These are phyloP conservation scores for Cladosporium velox DNA, from an alignment of 2,329 filamentous ascomycete species.

Conservation along the genomic window DNA sequence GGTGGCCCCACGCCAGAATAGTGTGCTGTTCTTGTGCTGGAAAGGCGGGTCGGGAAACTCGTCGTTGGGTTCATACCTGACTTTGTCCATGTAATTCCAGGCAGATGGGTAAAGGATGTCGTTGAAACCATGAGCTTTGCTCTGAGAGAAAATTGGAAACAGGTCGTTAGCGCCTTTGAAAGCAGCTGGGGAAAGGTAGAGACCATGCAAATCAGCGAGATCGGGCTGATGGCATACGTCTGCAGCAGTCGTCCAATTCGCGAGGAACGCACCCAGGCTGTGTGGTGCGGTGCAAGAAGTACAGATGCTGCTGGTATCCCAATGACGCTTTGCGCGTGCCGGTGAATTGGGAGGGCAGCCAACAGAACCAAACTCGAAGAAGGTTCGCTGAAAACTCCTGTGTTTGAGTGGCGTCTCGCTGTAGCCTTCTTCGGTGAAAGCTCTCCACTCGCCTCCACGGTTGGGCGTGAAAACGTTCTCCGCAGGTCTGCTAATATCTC, in stretches of 20 bases:
- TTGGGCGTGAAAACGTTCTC: constrained; percentile 40
- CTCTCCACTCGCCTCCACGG: constrained; percentile 43
- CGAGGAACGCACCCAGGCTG: constrained; percentile 66
- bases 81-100: constrained; percentile 64
- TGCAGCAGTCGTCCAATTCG: constrained; percentile 64
- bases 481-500: constrained; percentile 25
- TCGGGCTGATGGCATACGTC: constrained; percentile 78
- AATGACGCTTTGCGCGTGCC: constrained; percentile 60
- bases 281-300: constrained; percentile 63
- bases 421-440: constrained; percentile 35
- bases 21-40: constrained; percentile 60
- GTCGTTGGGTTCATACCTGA: constrained; percentile 53
- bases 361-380: constrained; percentile 25
- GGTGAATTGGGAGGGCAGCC: constrained; percentile 66
- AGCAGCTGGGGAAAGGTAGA: constrained; percentile 66
- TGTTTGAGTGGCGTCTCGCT: constrained; percentile 35
- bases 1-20: constrained; percentile 76
- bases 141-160: constrained; percentile 73
- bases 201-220: constrained; percentile 70
- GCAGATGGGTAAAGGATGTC: constrained; percentile 74
- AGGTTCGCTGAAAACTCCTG: constrained; percentile 42
- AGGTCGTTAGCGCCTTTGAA: constrained; percentile 65
- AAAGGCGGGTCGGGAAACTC: constrained; percentile 58
- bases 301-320: constrained; percentile 67
- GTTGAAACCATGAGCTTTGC: constrained; percentile 69